A percentile compares a stretch with the other conserved stretches of the same genome.
phyloP scores from a whole-genome alignment of 306 rosid species.

The Quercus engelmannii region DNA sequence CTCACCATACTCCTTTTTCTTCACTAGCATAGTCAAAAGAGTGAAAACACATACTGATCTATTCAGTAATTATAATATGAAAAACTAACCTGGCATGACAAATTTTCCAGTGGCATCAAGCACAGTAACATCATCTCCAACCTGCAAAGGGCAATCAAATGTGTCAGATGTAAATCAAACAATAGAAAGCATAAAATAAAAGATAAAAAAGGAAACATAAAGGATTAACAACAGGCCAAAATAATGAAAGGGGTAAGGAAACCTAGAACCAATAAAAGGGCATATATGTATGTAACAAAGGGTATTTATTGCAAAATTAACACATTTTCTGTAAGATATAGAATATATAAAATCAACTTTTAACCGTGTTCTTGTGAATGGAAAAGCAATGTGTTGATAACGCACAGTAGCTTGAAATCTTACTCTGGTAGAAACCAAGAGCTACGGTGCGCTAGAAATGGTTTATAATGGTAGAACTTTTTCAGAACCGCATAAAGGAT shows the following conservation, averaged over 20 bases:
- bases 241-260: neutral
- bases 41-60: neutral
- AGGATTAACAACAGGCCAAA: neutral
- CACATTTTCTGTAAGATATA: neutral
- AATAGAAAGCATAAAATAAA: constrained; percentile 10
- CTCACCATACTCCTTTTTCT: neutral
- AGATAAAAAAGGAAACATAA: neutral
- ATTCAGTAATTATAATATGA: neutral
- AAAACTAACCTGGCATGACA: constrained; percentile 90
- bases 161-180: constrained; percentile 1
- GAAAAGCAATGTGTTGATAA: neutral
- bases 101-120: constrained; percentile 87
- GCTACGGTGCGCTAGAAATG: neutral
- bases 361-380: neutral
- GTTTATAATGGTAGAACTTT: neutral
- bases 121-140: constrained; percentile 73
- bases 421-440: neutral
- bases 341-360: neutral
- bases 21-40: neutral
- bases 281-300: neutral
- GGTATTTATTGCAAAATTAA: neutral
- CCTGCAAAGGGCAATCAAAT: constrained; percentile 42
- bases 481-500: neutral
- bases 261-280: neutral
- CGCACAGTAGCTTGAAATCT: neutral